Evolutionary conservation across 2,329 filamentous ascomycete species (phyloP), one percentile per base, ranked within the genome.

Genomic region (Apiospora rasikravindrae): DNA sequence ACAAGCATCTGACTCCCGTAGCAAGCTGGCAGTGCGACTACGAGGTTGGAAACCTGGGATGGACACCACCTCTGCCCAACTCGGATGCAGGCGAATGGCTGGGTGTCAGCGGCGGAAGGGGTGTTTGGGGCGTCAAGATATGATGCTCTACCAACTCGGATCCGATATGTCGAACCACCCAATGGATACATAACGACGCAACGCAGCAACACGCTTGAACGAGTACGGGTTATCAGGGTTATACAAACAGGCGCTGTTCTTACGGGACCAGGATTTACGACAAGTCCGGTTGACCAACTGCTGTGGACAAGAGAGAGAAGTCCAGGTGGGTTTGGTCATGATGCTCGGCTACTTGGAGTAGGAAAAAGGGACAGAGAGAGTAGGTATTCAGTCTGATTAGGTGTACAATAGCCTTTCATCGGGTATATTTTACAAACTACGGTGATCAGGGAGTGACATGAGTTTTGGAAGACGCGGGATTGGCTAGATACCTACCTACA

Each of bases 11-110:
- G 73, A 91, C 88, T 29, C 94, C 94, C 0, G 89, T 93, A 4
- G 92, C 92, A 6, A 91, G 89, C 79, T 97, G 94, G 94, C 89
- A 92, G 80, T 96, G 94, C 81, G 94, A 96, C 75, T 96, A 96
- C 77, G 94, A 97, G 82, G 91, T 97, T 69, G 92, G 91, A 53
- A 97, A 97, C 80, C 86, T 97, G 19, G 93, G 92, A 75, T 97
- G 94, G 94, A 93, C 94, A 42, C 94, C 94, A 44, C 91, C 92
- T 74, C 84, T 91, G 29, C 83, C 92, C 71, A 92, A 88, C 42
- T 86, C 85, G 24, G 93, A 95, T 72, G 89, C 88, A 22, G 93
- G 93, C 26, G 94, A 97, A 76, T 97, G 94, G 94, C 84, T 97
- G 8, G 94, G 94, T 64, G 92, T 96, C 2, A 92, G 92, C 77